Percentiles rank a stretch among this genome's conserved stretches.
phyloP scores from a whole-genome alignment of 2,329 filamentous ascomycete species.

The Neonectria faginata region DNA sequence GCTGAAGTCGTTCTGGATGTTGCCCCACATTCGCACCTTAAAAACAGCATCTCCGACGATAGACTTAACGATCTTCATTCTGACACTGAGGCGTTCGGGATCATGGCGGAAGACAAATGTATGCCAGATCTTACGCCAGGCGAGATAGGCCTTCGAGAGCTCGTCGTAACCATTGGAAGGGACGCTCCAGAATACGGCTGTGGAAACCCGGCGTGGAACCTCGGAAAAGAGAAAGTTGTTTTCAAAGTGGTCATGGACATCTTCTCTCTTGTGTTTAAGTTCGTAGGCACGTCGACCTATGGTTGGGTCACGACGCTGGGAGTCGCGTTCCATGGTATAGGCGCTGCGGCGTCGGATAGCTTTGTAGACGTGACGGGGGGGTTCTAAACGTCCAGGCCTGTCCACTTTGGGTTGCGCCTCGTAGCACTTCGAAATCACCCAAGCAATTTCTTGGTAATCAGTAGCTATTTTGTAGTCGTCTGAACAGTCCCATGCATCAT shows the following conservation, averaged over 20 bases:
- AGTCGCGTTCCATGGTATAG: too few relatives aligned
- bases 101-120: constrained; percentile 15
- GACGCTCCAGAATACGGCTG: constrained; percentile 1
- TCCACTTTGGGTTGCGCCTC: too few relatives aligned
- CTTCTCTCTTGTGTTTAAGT: neutral
- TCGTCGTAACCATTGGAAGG: constrained; percentile 23
- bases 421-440: too few relatives aligned
- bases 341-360: too few relatives aligned
- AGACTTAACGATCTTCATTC: neutral
- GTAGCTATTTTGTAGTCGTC: too few relatives aligned
- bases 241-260: neutral
- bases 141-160: constrained; percentile 27
- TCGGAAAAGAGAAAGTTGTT: constrained; percentile 1
- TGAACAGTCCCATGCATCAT: too few relatives aligned
- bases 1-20: constrained; percentile 27
- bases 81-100: neutral
- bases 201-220: neutral
- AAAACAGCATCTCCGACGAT: constrained; percentile 1
- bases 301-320: neutral
- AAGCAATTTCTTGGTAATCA: too few relatives aligned
- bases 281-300: neutral
- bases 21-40: constrained; percentile 31
- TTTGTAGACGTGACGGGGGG: too few relatives aligned
- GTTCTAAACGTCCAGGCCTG: too few relatives aligned
- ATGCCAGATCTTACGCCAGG: constrained; percentile 36